Conservation (phyloP, 2,329 filamentous ascomycete genomes). For the Helicocarpus griseus region DNA sequence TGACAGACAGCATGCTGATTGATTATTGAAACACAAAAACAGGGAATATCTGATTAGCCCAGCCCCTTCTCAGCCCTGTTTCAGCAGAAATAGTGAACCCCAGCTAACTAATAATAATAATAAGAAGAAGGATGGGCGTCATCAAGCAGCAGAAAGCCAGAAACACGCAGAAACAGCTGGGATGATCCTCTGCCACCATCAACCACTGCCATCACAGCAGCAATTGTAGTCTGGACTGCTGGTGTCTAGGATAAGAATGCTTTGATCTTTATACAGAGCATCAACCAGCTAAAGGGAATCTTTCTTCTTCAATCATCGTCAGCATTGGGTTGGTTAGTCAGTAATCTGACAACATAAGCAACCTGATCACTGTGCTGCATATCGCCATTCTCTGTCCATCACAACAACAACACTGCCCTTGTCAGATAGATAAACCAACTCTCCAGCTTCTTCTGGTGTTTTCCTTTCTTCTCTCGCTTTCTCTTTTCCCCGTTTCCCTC, state of each 20-base stretch:
- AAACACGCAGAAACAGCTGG: not conserved
- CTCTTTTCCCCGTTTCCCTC: too few species aligned
- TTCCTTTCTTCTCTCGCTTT: too few species aligned
- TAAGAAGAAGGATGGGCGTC: not conserved
- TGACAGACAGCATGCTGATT: too few species aligned
- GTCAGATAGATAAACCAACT: too few species aligned
- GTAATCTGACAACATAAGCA: not conserved
- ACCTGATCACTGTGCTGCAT: not conserved
- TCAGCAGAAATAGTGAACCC: too few species aligned
- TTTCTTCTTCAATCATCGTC: too few species aligned
- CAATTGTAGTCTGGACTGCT: not conserved
- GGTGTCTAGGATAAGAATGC: not conserved
- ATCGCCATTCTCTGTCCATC: too few species aligned
- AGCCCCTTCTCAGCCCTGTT: not conserved
- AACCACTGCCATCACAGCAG: too few species aligned
- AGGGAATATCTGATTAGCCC: not conserved
- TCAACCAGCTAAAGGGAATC: not conserved
- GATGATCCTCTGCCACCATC: not conserved
- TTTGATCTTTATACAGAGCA: not conserved
- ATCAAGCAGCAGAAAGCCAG: conserved; percentile 1
- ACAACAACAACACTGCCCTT: too few species aligned
- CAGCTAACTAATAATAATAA: not conserved
- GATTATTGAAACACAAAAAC: not conserved
- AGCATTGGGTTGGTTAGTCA: not conserved
- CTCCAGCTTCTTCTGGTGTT: too few species aligned